phyloP scores from a whole-genome alignment of 1,284 basidiomycete genomes.

The Ceratobasidium sp. region DNA sequence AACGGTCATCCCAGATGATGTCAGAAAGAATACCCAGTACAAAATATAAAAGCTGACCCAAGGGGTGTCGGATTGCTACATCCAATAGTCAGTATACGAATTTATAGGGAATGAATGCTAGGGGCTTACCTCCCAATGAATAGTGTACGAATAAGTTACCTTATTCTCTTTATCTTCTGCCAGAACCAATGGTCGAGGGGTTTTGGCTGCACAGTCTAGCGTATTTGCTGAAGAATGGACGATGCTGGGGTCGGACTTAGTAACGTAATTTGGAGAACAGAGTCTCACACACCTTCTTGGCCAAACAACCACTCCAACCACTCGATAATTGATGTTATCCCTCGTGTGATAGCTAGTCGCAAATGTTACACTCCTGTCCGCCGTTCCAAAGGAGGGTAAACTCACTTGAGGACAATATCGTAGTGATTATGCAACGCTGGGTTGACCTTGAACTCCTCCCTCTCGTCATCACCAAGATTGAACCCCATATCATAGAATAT shows the following conservation, averaged over 20 bases:
- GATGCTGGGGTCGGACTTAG: conserved; percentile 21
- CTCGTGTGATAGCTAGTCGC: conserved; percentile 76
- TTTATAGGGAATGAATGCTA: conserved; percentile 2
- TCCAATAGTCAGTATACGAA: conserved; percentile 1
- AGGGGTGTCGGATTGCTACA: conserved; percentile 77
- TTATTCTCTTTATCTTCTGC: conserved; percentile 66
- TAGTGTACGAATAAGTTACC: conserved; percentile 88
- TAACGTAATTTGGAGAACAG: neutral
- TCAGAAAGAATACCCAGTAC: neutral
- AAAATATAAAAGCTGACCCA: conserved; percentile 62
- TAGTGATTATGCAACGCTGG: conserved; percentile 93
- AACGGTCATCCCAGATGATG: conserved; percentile 37
- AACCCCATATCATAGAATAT: conserved; percentile 89
- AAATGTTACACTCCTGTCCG: conserved; percentile 44
- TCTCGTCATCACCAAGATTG: conserved; percentile 71
- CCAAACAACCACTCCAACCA: conserved; percentile 93
- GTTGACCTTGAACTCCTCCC: conserved; percentile 58
- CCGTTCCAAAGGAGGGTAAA: conserved; percentile 16
- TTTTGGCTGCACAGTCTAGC: conserved; percentile 51
- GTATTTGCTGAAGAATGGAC: conserved; percentile 50
- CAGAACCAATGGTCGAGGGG: conserved; percentile 61
- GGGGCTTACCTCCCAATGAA: conserved; percentile 78
- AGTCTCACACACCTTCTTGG: conserved; percentile 66
- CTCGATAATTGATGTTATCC: conserved; percentile 70
- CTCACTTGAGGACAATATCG: conserved; percentile 76